Conservation (phyloP, 2,329 filamentous ascomycete species). For the Scedosporium boydii region DNA sequence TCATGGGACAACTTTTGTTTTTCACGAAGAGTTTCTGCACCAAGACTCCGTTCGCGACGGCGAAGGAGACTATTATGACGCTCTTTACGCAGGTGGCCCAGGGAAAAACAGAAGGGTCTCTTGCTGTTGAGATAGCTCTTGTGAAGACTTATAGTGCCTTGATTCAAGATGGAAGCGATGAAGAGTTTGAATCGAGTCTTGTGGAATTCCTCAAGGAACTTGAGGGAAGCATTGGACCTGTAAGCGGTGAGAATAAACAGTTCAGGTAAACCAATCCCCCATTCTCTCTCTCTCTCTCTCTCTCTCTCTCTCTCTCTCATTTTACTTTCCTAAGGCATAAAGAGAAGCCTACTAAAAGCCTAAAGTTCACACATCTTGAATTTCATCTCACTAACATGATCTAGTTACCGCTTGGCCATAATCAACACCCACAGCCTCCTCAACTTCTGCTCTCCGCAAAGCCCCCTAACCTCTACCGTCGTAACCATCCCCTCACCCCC, state of each 20-base stretch:
- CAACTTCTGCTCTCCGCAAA: slow-evolving; percentile 22
- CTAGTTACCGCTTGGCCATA: background rate
- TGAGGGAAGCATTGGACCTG: slow-evolving; percentile 20
- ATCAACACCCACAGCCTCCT: background rate
- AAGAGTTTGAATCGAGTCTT: slow-evolving; percentile 32
- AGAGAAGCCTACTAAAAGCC: background rate
- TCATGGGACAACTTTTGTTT: slow-evolving; percentile 61
- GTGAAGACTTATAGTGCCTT: slow-evolving; percentile 56
- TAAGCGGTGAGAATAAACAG: background rate
- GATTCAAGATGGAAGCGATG: background rate
- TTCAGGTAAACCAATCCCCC: background rate
- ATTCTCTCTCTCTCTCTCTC: background rate
- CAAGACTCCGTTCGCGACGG: slow-evolving; percentile 50
- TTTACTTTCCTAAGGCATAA: background rate
- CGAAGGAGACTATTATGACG: slow-evolving; percentile 60
- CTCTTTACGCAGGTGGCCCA: slow-evolving; percentile 52
- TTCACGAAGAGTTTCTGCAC: slow-evolving; percentile 65
- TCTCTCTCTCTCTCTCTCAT: background rate
- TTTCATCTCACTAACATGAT: background rate
- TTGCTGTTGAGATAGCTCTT: slow-evolving; percentile 45
- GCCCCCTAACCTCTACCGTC: slow-evolving; percentile 19
- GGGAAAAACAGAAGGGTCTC: slow-evolving; percentile 20
- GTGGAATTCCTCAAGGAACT: slow-evolving; percentile 7
- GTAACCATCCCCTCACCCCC: background rate
- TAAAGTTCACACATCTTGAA: too few relatives aligned